Base-by-base conservation (phyloP, 352 stramenopile species). In the Phytophthora constricta region DNA sequence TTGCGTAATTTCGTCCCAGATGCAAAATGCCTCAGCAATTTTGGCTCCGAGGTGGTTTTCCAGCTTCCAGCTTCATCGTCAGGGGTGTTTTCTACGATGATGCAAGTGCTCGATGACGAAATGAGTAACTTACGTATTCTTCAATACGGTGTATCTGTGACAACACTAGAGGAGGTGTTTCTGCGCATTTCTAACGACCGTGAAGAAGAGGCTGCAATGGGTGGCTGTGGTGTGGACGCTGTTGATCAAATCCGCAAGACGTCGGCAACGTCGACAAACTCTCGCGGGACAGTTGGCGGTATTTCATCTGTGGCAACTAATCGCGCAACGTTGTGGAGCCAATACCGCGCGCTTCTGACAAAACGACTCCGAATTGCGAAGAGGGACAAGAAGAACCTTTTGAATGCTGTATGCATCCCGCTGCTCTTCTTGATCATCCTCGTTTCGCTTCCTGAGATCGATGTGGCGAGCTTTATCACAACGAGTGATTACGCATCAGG, bases 101-200 rank as follows among this genome's bases (percentile, higher is more conserved):
- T 99, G 56, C 68, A 93, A 57, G 75, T 84, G 4, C 69, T 99
- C 9, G 84, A 92, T 31, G 42, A 53, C 4, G 46, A 80, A 33
- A 65, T 87, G 53, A 56, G 66, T 2, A 53, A 65, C 8, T 56
- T 97, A 17, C 65, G 68, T 5, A 85, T 99, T 55, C 64, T 80
- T 7, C 85, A 91, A 37, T 99, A 99, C 75, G 97, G 97, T 33
- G 87, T 99, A 25, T 97, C 92, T 17, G 96, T 99, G 43, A 99
- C 98, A n/a, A 99, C 98, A 0, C 78, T 99, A 5, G 98, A 99
- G 69, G 97, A 99, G 82, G 97, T 99, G 0, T 99, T 99, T 72
- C 70, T 99, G 54, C 75, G 76, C 13, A 91, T 91, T 57, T 80
- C 83, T 2, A 62, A 65, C 17, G 78, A 86, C 39, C 79, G 76